Base-by-base conservation (phyloP, 2,329 filamentous ascomycete genomes). In the Penicillium verrucosum region DNA sequence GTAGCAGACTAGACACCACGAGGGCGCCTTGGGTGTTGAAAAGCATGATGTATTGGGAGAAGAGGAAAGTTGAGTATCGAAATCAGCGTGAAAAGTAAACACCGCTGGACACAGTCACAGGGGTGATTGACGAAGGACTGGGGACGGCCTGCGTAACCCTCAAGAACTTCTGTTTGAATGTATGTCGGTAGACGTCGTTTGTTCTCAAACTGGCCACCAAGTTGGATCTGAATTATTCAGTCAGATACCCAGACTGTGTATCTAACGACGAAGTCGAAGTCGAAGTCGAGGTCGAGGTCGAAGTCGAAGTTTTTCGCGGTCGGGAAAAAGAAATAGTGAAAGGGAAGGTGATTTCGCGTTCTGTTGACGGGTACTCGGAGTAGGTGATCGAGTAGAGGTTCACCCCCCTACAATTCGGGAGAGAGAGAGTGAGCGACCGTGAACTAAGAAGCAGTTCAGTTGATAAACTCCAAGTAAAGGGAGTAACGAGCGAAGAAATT, bases 131-230 rank as follows among this genome's bases (percentile, higher is more conserved):
- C 42, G 61, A 70, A 66, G 60, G 60, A 65, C 51, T 60, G 68
- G 71, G 71, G 65, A 75, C 73, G 73, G 65, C 73, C 73, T 42
- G 73, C 73, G 73, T 72, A 67, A 68, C 70, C 72, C 71, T 73
- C 58, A 45, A 45, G 47, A 61, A 56, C 58, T 63, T 65, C 58
- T 53, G 25, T 45, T 48, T 27, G 40, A 56, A 54, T 16, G 34
- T 57, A 50, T 54, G 37, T 8, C 36, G 50, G 57, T 43, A 38
- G 47, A 25, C 29, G 51, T 44, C 38, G 52, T 54, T 58, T 46
- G 44, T 32, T 29, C 23, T 37, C 40, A 47, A 25, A 23, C 18
- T 21, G 18, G 16, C 41, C 34, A 59, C 41, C 43, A 25, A 40
- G n/a, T 43, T 50, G 41, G 30, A 14, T n/a, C 18, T 32, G 51